Percentiles rank a stretch among this genome's conserved stretches.
These are phyloP conservation scores for Tetratostichococcus sp. DNA, from an alignment of 139 green algal genomes.

Conservation along the genomic window DNA sequence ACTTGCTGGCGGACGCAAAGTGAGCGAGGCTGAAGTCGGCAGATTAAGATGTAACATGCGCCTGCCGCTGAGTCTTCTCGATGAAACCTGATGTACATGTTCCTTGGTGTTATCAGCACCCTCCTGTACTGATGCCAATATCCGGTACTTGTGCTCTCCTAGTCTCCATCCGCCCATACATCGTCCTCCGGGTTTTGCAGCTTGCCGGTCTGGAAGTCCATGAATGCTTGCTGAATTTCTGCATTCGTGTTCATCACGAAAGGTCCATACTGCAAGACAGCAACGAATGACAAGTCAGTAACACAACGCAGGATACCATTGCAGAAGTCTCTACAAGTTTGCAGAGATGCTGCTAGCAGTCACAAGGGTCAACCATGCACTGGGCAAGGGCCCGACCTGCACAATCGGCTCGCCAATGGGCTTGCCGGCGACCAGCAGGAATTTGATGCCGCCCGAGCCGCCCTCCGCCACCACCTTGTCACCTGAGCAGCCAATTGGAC, in stretches of 20 bases:
- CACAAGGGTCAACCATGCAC: too few relatives aligned
- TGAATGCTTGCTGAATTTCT: too few relatives aligned
- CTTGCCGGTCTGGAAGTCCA: slow-evolving; percentile 32
- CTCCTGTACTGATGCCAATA: too few relatives aligned
- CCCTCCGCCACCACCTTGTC: slow-evolving; percentile 3
- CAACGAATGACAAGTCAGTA: background rate
- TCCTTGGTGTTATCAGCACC: too few relatives aligned
- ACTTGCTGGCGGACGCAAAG: too few relatives aligned
- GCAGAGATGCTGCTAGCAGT: too few relatives aligned
- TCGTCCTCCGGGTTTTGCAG: slow-evolving; percentile 76
- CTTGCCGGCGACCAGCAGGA: slow-evolving; percentile 74
- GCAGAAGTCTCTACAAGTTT: background rate
- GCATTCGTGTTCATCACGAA: slow-evolving; percentile 91
- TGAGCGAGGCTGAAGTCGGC: too few relatives aligned
- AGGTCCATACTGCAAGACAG: slow-evolving; percentile 17
- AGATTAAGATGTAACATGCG: too few relatives aligned
- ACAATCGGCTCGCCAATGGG: slow-evolving; percentile 88
- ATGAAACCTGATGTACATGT: too few relatives aligned
- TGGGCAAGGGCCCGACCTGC: slow-evolving; percentile 34
- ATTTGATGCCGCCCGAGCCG: slow-evolving; percentile 42
- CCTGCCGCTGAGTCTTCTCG: too few relatives aligned
- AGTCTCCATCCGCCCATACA: slow-evolving; percentile 47
- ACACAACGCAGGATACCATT: background rate
- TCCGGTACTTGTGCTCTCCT: too few relatives aligned
- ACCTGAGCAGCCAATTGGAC: slow-evolving; percentile 19